Evolutionary conservation across 176 grass and related monocot species (phyloP).

Genomic region (Cenchrus purpureus): DNA sequence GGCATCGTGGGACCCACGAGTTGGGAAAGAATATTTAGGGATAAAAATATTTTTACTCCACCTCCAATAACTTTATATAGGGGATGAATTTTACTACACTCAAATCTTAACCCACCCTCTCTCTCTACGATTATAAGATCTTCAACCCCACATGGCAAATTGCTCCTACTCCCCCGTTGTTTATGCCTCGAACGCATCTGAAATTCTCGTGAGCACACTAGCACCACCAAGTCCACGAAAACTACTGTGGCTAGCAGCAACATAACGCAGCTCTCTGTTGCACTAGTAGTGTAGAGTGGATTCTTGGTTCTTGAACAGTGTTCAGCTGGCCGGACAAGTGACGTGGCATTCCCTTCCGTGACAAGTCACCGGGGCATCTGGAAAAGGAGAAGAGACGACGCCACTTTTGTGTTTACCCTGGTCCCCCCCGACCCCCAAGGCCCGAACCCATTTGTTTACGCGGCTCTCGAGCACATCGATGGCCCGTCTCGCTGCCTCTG

Average conservation of each 20-base stretch:
- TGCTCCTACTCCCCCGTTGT: background rate
- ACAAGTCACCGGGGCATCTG: slow-evolving; percentile 16
- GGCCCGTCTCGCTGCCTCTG: background rate
- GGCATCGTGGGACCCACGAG: no score
- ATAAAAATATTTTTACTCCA: no score
- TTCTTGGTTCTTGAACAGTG: background rate
- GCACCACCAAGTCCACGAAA: background rate
- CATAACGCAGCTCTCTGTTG: no score
- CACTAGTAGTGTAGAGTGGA: no score
- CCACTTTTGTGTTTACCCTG: background rate
- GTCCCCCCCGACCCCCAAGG: no score
- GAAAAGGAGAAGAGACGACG: background rate
- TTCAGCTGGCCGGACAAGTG: background rate
- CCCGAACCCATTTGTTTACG: background rate
- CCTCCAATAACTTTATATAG: no score
- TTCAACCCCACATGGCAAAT: background rate
- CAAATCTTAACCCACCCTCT: no score
- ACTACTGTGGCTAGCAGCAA: background rate
- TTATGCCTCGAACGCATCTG: background rate
- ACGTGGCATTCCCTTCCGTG: background rate
- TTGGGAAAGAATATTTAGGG: no score
- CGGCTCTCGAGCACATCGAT: slow-evolving; percentile 1
- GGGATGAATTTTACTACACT: no score
- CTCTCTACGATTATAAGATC: no score
- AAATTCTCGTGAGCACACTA: background rate